Conservation (phyloP, 2,329 filamentous ascomycete species). For the Penicillium sp. region DNA sequence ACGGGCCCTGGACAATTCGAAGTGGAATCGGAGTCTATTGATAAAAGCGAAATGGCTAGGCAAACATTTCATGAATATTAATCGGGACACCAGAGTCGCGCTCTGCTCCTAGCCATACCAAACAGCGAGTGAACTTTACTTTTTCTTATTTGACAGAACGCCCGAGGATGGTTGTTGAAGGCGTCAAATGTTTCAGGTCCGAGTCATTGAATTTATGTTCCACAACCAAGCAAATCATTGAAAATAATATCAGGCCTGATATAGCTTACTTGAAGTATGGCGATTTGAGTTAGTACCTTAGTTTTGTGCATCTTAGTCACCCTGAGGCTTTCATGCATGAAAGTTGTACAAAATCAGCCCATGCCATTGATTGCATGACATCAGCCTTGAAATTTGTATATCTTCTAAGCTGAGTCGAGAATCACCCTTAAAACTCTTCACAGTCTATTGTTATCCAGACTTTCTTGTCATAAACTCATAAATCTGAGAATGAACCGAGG, state of each 20-base stretch:
- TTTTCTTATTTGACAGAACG: not conserved
- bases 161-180: too few relatives aligned
- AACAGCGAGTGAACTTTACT: not conserved
- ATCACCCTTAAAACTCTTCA: not conserved
- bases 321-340: not conserved
- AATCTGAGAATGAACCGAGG: slow-evolving; percentile 15
- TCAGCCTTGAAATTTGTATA: not conserved
- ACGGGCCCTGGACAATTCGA: not conserved
- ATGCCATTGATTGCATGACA: not conserved
- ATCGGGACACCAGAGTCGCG: not conserved
- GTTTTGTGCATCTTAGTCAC: not conserved
- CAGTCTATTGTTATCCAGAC: not conserved
- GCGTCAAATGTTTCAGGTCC: too few relatives aligned
- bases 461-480: not conserved
- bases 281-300: not conserved
- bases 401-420: not conserved
- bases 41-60: not conserved
- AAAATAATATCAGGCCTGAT: not conserved
- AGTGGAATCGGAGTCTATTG: not conserved
- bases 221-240: not conserved
- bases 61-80: not conserved
- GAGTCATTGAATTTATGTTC: not conserved
- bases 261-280: not conserved
- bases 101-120: not conserved
- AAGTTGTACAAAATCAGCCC: not conserved